A percentile compares a stretch with the other conserved stretches of the same genome.
phyloP scores from a whole-genome alignment of 2,329 filamentous ascomycete species.

The Achaetomium macrosporum region DNA sequence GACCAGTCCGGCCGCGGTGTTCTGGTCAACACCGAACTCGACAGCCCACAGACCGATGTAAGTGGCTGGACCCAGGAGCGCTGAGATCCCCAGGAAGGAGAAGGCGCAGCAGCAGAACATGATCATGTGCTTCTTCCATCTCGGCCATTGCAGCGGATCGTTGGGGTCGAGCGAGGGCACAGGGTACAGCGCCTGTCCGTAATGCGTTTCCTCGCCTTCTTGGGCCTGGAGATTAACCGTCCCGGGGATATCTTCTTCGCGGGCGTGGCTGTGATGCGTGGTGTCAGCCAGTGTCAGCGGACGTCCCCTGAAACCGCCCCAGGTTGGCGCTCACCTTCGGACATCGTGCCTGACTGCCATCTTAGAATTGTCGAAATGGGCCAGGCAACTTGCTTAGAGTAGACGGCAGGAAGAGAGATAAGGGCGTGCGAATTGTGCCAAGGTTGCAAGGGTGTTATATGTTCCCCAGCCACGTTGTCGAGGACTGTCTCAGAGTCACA shows the following conservation, averaged over 20 bases:
- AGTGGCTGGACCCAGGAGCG: conserved; percentile 51
- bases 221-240: conserved; percentile 46
- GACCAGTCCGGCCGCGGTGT: conserved; percentile 48
- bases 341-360: conserved; percentile 13
- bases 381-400: no score
- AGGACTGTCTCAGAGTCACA: no score
- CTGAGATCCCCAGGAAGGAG: conserved; percentile 53
- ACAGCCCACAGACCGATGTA: conserved; percentile 51
- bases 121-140: conserved; percentile 51
- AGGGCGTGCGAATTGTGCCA: background rate
- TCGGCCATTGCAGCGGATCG: conserved; percentile 52
- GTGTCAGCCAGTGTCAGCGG: background rate
- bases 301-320: no score
- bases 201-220: conserved; percentile 41
- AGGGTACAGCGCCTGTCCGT: conserved; percentile 53
- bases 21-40: conserved; percentile 45
- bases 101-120: conserved; percentile 48
- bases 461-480: no score
- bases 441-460: background rate
- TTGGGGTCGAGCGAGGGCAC: conserved; percentile 55
- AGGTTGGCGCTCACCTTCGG: conserved; percentile 1
- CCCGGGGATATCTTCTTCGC: conserved; percentile 50
- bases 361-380: background rate
- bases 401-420: no score
- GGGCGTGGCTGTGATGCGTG: conserved; percentile 42